Evolutionary conservation across 352 stramenopile species (phyloP).

Genomic region (Globisporangium camurandrum): DNA sequence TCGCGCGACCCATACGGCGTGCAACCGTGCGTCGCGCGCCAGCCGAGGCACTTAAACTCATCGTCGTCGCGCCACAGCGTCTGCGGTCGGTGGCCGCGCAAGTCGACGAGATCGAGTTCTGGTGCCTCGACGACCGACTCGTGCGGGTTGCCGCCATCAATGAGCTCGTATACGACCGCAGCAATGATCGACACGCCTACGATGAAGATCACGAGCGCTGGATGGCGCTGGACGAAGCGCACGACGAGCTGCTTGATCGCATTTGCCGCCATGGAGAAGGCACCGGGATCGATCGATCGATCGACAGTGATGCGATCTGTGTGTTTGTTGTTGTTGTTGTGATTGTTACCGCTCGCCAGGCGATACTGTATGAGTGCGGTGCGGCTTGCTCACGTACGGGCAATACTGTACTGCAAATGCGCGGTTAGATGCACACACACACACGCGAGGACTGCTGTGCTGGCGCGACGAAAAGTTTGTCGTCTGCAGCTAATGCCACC

Average conservation of each 20-base stretch:
- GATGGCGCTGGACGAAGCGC: conserved; percentile 33
- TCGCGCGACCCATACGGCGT: conserved; percentile 53
- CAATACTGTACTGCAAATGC: too few species aligned
- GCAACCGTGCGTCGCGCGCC: conserved; percentile 55
- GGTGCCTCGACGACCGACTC: conserved; percentile 26
- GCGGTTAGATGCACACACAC: background rate
- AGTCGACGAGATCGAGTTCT: conserved; percentile 34
- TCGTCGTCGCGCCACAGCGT: conserved; percentile 40
- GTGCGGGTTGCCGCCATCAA: conserved; percentile 35
- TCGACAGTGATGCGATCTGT: background rate
- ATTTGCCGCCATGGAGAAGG: too few species aligned
- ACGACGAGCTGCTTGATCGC: conserved; percentile 18
- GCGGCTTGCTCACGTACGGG: background rate
- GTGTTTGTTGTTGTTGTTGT: background rate
- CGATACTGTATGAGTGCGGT: too few species aligned
- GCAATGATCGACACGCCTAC: conserved; percentile 30
- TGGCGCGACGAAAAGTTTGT: too few species aligned
- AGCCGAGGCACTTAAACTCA: conserved; percentile 73
- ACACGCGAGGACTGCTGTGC: too few species aligned
- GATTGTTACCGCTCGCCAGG: too few species aligned
- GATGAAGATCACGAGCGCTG: conserved; percentile 30
- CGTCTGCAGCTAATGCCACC: too few species aligned
- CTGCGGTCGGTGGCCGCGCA: conserved; percentile 19
- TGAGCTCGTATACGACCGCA: conserved; percentile 53
- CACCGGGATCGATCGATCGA: too few species aligned